These are phyloP conservation scores for Trebouxiophyceae sp. DNA, from an alignment of 163 green algal species.

Conservation along the genomic window DNA sequence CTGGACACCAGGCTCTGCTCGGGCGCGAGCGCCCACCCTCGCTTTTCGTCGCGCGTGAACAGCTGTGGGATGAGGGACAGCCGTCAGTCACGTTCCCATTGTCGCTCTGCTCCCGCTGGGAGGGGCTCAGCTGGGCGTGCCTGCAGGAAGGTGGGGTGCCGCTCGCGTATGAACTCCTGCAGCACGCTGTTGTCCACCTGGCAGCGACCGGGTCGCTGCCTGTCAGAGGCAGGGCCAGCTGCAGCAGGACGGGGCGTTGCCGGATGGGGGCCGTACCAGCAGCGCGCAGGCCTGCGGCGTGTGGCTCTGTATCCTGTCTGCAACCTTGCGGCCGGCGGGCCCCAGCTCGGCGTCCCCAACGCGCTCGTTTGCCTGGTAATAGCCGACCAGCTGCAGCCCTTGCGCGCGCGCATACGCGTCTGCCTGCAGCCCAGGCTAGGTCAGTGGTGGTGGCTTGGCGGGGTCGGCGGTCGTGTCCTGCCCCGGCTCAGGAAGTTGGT, in stretches of 20 bases:
- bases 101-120: constrained; percentile 13
- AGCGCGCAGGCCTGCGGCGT: constrained; percentile 12
- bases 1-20: background rate
- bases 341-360: constrained; percentile 31
- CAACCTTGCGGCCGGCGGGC: constrained; percentile 13
- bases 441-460: background rate
- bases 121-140: background rate
- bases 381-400: constrained; percentile 43
- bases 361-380: constrained; percentile 58
- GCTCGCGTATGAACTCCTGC: background rate
- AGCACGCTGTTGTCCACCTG: constrained; percentile 11
- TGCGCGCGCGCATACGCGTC: constrained; percentile 19
- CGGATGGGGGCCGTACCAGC: constrained; percentile 17
- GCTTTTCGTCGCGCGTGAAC: too few relatives aligned
- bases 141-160: background rate
- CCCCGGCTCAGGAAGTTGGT: background rate
- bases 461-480: background rate
- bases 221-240: background rate
- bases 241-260: too few relatives aligned
- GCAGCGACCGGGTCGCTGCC: background rate
- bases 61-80: too few relatives aligned
- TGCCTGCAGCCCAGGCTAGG: constrained; percentile 32
- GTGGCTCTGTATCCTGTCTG: constrained; percentile 16
- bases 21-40: background rate
- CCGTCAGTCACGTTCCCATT: background rate